These are phyloP conservation scores for Hypoxylon crocopeplum DNA, from an alignment of 495 filamentous ascomycete genomes.

Conservation along the genomic window DNA sequence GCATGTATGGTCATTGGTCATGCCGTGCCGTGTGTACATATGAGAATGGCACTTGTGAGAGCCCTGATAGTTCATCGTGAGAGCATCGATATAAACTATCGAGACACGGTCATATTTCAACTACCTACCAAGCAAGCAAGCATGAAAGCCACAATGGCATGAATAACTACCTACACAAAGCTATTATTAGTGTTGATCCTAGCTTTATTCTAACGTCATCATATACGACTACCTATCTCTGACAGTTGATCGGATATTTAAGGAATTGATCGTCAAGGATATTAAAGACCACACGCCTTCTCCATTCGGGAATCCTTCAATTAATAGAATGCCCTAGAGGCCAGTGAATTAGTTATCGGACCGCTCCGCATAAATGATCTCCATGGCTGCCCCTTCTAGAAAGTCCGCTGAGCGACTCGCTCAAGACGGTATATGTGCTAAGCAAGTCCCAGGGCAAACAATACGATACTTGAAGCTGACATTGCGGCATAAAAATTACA, in stretches of 20 bases:
- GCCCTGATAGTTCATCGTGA: constrained; percentile 4
- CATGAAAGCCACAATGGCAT: too few species aligned
- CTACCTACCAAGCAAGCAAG: too few species aligned
- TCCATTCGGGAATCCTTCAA: constrained; percentile 17
- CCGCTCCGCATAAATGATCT: constrained; percentile 19
- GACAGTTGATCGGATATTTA: constrained; percentile 24
- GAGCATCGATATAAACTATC: constrained; percentile 21
- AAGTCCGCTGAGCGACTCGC: constrained; percentile 11
- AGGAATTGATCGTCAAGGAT: constrained; percentile 28
- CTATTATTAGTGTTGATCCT: constrained; percentile 1
- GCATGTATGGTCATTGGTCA: constrained; percentile 26
- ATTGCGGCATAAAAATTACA: constrained; percentile 14
- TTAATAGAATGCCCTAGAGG: constrained; percentile 1
- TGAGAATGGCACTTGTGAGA: background rate
- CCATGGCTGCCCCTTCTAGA: constrained; percentile 20
- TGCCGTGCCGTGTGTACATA: constrained; percentile 22
- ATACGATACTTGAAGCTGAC: constrained; percentile 1
- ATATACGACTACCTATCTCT: background rate
- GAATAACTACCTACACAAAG: background rate
- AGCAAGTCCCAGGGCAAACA: background rate
- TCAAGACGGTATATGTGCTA: background rate
- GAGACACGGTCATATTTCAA: too few species aligned
- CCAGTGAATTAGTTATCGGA: constrained; percentile 10
- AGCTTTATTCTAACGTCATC: constrained; percentile 1
- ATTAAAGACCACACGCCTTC: constrained; percentile 24